These are phyloP conservation scores for Trichoderma citrinoviride DNA, from an alignment of 2,329 filamentous ascomycete species.

Conservation along the genomic window DNA sequence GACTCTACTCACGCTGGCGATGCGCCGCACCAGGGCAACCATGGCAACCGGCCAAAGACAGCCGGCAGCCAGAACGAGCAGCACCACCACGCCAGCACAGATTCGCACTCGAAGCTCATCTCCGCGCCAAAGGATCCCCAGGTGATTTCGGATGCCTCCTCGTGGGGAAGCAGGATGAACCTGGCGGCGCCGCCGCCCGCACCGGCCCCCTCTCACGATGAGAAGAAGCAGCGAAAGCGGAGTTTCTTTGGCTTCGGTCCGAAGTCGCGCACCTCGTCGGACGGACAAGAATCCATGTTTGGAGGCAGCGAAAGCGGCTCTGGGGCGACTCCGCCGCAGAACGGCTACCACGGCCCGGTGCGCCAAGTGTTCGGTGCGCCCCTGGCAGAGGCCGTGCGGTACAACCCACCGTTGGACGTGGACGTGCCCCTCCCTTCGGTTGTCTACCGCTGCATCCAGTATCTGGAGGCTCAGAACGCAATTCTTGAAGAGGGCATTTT, in stretches of 20 bases:
- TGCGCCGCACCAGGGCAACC: constrained; percentile 43
- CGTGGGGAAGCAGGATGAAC: constrained; percentile 78
- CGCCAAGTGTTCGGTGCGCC: constrained; percentile 81
- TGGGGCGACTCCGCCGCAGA: constrained; percentile 43
- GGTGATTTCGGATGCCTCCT: constrained; percentile 76
- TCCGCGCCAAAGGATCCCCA: constrained; percentile 83
- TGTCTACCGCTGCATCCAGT: constrained; percentile 93
- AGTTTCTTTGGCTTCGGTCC: constrained; percentile 69
- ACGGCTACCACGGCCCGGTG: constrained; percentile 51
- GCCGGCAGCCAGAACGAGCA: constrained; percentile 36
- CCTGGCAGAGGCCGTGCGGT: constrained; percentile 80
- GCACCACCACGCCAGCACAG: constrained; percentile 31
- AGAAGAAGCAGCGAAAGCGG: constrained; percentile 79
- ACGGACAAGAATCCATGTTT: constrained; percentile 56
- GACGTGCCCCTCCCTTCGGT: constrained; percentile 82
- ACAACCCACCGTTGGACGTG: constrained; percentile 69
- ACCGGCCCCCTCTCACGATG: constrained; percentile 54
- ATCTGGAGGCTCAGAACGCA: constrained; percentile 79
- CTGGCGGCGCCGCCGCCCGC: constrained; percentile 48
- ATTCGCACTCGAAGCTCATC: constrained; percentile 56
- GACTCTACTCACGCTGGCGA: constrained; percentile 54
- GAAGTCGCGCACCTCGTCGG: constrained; percentile 57
- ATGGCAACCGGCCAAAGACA: constrained; percentile 38
- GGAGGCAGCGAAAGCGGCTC: constrained; percentile 47
- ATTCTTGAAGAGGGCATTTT: constrained; percentile 92